Evolutionary conservation across 2,329 filamentous ascomycete species (phyloP).

Genomic region (Graphium sp.): DNA sequence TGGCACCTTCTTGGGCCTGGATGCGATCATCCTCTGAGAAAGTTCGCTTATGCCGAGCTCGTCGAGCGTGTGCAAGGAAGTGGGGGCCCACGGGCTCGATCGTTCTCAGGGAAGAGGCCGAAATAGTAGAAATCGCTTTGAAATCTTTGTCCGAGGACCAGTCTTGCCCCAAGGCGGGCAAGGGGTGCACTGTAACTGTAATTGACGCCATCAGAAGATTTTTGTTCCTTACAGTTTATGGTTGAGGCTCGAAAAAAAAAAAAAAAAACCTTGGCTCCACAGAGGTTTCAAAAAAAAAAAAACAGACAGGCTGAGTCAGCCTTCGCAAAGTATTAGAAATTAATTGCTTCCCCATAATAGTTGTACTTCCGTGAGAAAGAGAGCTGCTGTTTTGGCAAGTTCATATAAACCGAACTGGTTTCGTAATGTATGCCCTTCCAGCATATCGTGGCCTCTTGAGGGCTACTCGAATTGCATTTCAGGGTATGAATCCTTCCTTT

Average conservation of each 20-base stretch:
- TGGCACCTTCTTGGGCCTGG: constrained; percentile 84
- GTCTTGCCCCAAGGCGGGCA: constrained; percentile 61
- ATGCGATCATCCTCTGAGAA: constrained; percentile 98
- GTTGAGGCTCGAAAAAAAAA: constrained; percentile 6
- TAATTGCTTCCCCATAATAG: too few relatives aligned
- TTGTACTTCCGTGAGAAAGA: too few relatives aligned
- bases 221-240: constrained; percentile 6
- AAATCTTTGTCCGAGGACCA: constrained; percentile 89
- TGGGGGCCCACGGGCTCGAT: constrained; percentile 94
- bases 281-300: constrained; percentile 5
- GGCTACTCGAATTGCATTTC: constrained; percentile 67
- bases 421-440: constrained; percentile 31
- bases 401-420: background rate
- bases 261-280: constrained; percentile 2
- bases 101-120: constrained; percentile 63
- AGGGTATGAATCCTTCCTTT: constrained; percentile 35
- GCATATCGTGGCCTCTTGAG: constrained; percentile 74
- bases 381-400: background rate
- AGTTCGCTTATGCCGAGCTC: constrained; percentile 89
- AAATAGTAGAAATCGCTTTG: constrained; percentile 65
- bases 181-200: constrained; percentile 41
- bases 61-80: constrained; percentile 92
- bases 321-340: too few relatives aligned
- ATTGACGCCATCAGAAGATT: constrained; percentile 42
- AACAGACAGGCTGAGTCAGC: background rate